Evolutionary conservation across 805 yeast genomes (phyloP), one percentile per base, ranked within the genome.

Genomic region (Sungouiozyma intestinalis): DNA sequence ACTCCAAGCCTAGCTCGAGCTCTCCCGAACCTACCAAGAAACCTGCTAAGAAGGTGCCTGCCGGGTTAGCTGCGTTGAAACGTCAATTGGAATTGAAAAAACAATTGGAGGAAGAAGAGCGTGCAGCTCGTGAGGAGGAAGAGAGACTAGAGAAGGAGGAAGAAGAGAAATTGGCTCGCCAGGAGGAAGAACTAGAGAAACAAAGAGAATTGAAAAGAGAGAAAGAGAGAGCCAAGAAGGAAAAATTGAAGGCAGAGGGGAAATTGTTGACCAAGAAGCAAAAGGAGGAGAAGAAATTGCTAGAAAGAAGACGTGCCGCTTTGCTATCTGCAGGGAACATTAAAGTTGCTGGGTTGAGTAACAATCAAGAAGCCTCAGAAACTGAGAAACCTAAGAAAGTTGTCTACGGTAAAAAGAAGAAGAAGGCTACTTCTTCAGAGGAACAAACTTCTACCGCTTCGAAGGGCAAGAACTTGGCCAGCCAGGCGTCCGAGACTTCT

Each of bases 171-270:
- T 51, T 52, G n/a, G 66, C 65, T 16, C 61, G 61, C 33, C 73
- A 66, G 42, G 72, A 64, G 41, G 61, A 57, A 18, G 76, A 67
- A 42, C 70, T 69, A 44, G 74, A 72, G 48, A 88, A 76, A 51
- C 78, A 75, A 33, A 76, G 72, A 43, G 70, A 65, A 52, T 72
- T 70, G 11, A 90, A 84, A 75, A 85, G 79, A 56, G 98, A 92
- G 65, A 84, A 77, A 61, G 97, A 90, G 57, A 82, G 74, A 66
- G 73, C 74, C 45, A 87, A 83, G 71, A 81, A 76, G 51, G 98
- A 92, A 56, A 90, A 85, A 67, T 77, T 92, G 62, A 85, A 85
- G 67, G 92, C 96, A 31, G 97, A 90, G 66, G 99, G 99, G 58
- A 92, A 92, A 61, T 78, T 81, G 42, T 68, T 92, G 59, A 84